Percentiles rank a stretch among this genome's conserved stretches.
Evolutionary conservation across 768 basidiomycete genomes (phyloP).

Genomic region (Cystofilobasidium macerans): DNA sequence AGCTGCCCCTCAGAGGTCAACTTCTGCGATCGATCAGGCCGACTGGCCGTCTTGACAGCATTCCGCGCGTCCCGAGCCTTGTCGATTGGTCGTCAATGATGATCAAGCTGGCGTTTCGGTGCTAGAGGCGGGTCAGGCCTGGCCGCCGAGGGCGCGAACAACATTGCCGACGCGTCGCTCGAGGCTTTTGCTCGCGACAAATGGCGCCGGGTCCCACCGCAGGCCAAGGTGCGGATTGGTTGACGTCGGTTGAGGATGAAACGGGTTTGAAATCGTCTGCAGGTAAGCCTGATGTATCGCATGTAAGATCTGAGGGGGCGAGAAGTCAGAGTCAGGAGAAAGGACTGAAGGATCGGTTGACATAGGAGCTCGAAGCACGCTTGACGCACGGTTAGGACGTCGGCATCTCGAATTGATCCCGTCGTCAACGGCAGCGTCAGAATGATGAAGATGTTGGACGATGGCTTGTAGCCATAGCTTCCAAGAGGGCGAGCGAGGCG

Average conservation of each 20-base stretch:
- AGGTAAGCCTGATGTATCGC: conserved; percentile 25
- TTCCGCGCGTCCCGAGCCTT: too few relatives aligned
- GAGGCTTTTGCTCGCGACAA: conserved; percentile 3
- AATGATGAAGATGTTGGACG: conserved; percentile 26
- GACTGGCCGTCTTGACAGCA: too few relatives aligned
- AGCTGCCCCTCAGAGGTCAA: too few relatives aligned
- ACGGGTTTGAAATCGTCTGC: conserved; percentile 26
- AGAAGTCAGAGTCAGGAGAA: not conserved
- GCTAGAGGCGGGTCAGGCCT: too few relatives aligned
- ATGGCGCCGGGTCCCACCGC: conserved; percentile 4
- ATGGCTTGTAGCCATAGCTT: conserved; percentile 26
- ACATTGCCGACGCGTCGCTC: not conserved
- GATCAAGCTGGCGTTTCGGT: too few relatives aligned
- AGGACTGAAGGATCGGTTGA: not conserved
- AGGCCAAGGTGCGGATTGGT: conserved; percentile 10
- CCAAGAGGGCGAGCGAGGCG: not conserved
- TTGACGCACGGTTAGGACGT: conserved; percentile 20
- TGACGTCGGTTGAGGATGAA: conserved; percentile 14
- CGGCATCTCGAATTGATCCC: conserved; percentile 5
- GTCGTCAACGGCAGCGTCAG: conserved; percentile 13
- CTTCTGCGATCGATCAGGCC: too few relatives aligned
- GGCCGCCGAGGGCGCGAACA: not conserved
- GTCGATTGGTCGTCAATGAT: too few relatives aligned
- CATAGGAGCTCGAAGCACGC: too few relatives aligned
- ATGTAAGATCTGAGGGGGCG: conserved; percentile 20